Evolutionary conservation across 495 filamentous ascomycete genomes (phyloP).

Genomic region (Talaromyces stipitatus): DNA sequence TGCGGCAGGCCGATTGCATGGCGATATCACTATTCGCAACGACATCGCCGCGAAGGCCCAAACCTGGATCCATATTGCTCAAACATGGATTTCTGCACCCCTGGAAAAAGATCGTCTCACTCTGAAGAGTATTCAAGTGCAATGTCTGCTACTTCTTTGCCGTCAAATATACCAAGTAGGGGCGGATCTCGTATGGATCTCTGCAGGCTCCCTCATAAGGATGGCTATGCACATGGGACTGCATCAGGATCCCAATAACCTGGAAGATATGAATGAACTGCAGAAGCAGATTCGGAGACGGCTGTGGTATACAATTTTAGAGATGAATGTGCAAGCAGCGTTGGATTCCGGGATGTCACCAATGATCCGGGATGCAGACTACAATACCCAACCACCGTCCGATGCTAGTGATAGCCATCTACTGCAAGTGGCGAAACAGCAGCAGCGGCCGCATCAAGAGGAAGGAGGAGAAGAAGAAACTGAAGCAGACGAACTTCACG

Average conservation of each 20-base stretch:
- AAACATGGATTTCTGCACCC: slow-evolving; percentile 44
- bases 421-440: not conserved
- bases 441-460: no score
- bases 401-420: slow-evolving; percentile 40
- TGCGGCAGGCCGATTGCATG: slow-evolving; percentile 28
- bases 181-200: slow-evolving; percentile 45
- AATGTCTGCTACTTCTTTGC: slow-evolving; percentile 43
- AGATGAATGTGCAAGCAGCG: slow-evolving; percentile 44
- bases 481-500: slow-evolving; percentile 10
- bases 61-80: slow-evolving; percentile 40
- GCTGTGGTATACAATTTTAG: slow-evolving; percentile 53
- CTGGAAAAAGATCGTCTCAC: slow-evolving; percentile 40
- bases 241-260: slow-evolving; percentile 45
- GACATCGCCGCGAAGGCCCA: slow-evolving; percentile 20
- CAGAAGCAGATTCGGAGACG: slow-evolving; percentile 43
- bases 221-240: slow-evolving; percentile 48
- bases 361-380: slow-evolving; percentile 40
- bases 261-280: slow-evolving; percentile 28
- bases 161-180: slow-evolving; percentile 39
- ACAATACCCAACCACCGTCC: slow-evolving; percentile 40
- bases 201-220: slow-evolving; percentile 40
- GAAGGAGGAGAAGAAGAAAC: no score
- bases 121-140: slow-evolving; percentile 36
- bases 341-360: slow-evolving; percentile 46
- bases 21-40: slow-evolving; percentile 13